Evolutionary conservation across 1,139 yeast species (phyloP).

Genomic region (Geotrichum candidum): DNA sequence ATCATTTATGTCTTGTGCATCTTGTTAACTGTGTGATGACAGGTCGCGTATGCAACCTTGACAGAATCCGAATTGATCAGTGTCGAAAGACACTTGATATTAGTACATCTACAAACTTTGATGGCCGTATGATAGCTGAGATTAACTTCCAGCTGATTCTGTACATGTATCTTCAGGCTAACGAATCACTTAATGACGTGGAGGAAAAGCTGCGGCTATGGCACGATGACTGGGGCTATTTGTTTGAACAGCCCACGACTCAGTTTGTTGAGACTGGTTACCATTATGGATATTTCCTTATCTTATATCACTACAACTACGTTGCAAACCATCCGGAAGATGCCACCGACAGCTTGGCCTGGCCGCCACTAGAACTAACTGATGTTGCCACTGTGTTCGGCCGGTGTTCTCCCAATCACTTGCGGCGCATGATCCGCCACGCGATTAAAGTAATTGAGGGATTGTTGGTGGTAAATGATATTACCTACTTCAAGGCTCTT

Average conservation of each 20-base stretch:
- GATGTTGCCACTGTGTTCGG: conserved; percentile 17
- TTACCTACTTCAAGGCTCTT: conserved; percentile 59
- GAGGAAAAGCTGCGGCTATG: conserved; percentile 46
- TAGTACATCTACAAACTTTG: conserved; percentile 68
- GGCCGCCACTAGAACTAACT: conserved; percentile 3
- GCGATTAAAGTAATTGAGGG: conserved; percentile 43
- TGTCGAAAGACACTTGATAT: conserved; percentile 58
- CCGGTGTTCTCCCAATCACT: conserved; percentile 16
- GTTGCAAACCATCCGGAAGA: background rate
- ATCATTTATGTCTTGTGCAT: conserved; percentile 67
- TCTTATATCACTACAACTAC: conserved; percentile 38
- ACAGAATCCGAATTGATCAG: conserved; percentile 55
- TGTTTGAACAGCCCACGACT: conserved; percentile 65
- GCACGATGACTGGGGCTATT: conserved; percentile 67
- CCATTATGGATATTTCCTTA: conserved; percentile 56
- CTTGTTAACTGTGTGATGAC: conserved; percentile 61
- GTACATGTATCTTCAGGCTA: conserved; percentile 53
- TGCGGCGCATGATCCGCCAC: conserved; percentile 32
- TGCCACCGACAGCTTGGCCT: conserved; percentile 1
- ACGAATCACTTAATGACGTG: conserved; percentile 31
- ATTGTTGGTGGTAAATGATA: conserved; percentile 44
- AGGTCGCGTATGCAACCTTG: conserved; percentile 71
- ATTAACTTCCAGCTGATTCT: conserved; percentile 57
- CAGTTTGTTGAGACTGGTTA: conserved; percentile 74
- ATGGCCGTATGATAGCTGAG: conserved; percentile 79